Conservation (phyloP, 768 basidiomycete genomes). For the Lentinula lateritia region DNA sequence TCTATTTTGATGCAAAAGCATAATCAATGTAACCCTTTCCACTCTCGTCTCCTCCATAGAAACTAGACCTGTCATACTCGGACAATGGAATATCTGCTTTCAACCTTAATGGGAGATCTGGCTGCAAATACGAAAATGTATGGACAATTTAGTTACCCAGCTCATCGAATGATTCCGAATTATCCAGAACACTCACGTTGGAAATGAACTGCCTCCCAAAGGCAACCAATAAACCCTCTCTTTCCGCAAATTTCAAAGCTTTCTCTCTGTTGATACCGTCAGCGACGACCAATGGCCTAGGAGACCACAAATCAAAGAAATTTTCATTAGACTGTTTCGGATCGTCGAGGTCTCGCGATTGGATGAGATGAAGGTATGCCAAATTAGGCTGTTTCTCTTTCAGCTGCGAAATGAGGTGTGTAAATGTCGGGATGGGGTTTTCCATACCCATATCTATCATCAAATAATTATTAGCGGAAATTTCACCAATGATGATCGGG, state of each 20-base stretch:
- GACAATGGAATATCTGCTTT: constrained; percentile 15
- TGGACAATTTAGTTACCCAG: not conserved
- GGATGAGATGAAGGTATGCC: constrained; percentile 40
- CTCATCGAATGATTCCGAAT: no score
- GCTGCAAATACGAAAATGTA: not conserved
- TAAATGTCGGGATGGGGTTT: constrained; percentile 39
- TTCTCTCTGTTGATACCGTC: constrained; percentile 25
- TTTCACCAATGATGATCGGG: no score
- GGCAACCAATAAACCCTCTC: constrained; percentile 19
- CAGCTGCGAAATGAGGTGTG: constrained; percentile 34
- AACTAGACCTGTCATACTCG: constrained; percentile 14
- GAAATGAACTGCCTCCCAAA: constrained; percentile 31
- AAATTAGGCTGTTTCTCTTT: constrained; percentile 28
- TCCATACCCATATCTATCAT: constrained; percentile 30
- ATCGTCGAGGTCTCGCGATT: constrained; percentile 19
- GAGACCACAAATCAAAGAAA: constrained; percentile 25
- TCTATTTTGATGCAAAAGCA: constrained; percentile 14
- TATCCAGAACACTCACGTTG: constrained; percentile 17
- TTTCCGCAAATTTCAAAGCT: constrained; percentile 22
- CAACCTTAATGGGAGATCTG: constrained; percentile 26
- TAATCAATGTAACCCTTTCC: constrained; percentile 25
- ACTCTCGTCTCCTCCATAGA: constrained; percentile 18
- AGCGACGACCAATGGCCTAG: constrained; percentile 21
- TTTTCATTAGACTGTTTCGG: constrained; percentile 19
- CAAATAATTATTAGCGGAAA: not conserved